Conservation (phyloP, 139 green algal species). For the Volvox reticuliferus region DNA sequence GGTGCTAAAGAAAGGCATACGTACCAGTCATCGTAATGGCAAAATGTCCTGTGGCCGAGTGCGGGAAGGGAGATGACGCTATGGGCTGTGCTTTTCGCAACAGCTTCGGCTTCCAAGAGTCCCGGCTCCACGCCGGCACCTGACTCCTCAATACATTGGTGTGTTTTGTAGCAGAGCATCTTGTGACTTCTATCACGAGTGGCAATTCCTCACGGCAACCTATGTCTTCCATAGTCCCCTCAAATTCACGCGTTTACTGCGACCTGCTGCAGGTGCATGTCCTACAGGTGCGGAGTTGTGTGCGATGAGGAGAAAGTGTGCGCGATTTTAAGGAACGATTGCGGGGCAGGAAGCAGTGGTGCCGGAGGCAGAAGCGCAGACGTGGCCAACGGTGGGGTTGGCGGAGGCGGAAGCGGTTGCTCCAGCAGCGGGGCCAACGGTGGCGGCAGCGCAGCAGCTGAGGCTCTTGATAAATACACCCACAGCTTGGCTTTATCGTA, state of each 20-base stretch:
- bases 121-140: no score
- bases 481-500: conserved; percentile 72
- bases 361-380: not conserved
- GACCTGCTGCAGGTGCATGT: conserved; percentile 77
- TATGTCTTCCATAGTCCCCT: no score
- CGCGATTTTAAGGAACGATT: conserved; percentile 51
- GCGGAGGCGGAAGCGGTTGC: not conserved
- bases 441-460: not conserved
- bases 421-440: not conserved
- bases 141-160: no score
- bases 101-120: no score
- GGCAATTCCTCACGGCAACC: no score
- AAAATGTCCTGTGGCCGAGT: no score
- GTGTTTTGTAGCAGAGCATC: no score
- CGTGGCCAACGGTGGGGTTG: not conserved
- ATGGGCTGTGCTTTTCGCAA: no score
- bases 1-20: no score
- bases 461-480: conserved; percentile 73
- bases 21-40: no score
- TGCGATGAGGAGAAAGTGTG: conserved; percentile 84
- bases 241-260: not conserved
- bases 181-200: no score
- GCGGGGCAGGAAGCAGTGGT: not conserved
- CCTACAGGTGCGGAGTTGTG: conserved; percentile 76
- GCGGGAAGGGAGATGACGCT: no score